Evolutionary conservation across 129 eudicot genomes (phyloP).

Genomic region (Cynara cardunculus): DNA sequence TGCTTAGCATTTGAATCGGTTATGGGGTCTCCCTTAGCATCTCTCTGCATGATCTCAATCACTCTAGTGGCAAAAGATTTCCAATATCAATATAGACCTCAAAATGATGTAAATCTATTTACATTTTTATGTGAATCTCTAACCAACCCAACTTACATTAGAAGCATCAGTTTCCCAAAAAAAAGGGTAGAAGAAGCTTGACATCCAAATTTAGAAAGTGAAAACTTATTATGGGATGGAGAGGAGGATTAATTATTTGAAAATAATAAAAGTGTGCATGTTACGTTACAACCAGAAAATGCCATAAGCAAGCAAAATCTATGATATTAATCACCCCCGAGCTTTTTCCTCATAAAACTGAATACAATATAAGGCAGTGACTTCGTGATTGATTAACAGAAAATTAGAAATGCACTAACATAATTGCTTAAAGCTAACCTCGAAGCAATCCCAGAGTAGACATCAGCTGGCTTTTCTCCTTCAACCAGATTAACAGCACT

Average conservation of each 20-base stretch:
- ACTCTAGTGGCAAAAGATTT: conserved; percentile 48
- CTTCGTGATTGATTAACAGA: background rate
- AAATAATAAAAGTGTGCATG: background rate
- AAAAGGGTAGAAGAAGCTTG: background rate
- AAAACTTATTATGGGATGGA: background rate
- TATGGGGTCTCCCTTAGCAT: conserved; percentile 70
- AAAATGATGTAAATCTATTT: background rate
- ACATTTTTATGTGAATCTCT: background rate
- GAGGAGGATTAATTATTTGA: background rate
- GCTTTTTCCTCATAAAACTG: background rate
- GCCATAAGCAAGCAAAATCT: background rate
- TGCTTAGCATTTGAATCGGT: conserved; percentile 57
- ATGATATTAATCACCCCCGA: background rate
- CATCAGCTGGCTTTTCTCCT: conserved; percentile 96
- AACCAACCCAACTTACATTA: background rate
- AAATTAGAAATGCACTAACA: background rate
- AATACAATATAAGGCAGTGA: background rate
- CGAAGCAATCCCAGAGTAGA: conserved; percentile 91
- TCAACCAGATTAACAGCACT: conserved; percentile 91
- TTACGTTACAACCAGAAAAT: background rate
- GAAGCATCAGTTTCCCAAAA: background rate
- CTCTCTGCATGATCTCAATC: conserved; percentile 81
- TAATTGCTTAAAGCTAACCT: conserved; percentile 40
- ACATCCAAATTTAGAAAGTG: background rate
- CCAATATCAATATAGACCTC: background rate